Evolutionary conservation across 305 asterid species (phyloP), one percentile per base, ranked within the genome.

Genomic region (Ajuga reptans): DNA sequence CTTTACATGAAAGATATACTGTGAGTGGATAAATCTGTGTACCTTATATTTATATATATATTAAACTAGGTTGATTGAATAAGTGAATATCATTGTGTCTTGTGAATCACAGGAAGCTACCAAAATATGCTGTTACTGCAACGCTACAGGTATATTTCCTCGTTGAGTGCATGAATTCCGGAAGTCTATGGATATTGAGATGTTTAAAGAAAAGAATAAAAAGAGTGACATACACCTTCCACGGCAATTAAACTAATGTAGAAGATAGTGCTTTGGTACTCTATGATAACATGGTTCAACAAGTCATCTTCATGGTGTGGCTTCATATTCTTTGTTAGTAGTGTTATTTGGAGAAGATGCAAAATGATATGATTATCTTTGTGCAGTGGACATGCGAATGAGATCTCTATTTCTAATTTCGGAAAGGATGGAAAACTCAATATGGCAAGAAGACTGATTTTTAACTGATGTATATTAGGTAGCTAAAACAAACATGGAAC

Each of bases 131-230:
- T 0, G 78, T 89, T 75, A 72, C 87, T 12, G 96, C 95, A 51
- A 89, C 96, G 31, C 82, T 85, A 82, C 96, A 89, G 96, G 96
- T 85, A 75, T 66, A 10, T 6, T 61, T 45, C 60, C 3, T 18
- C 18, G 10, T 31, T 46, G 6, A 61, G 9, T 14, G n/a, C 4
- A 42, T 42, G 14, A n/a, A 4, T 59, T 59, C 33, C 10, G 2
- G 10, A 18, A 52, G 34, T 60, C 51, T 9, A 18, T 11, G 59
- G 50, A 31, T 5, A 8, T 10, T 21, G 34, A 21, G 12, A 21
- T 66, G 49, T 29, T 6, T 64, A 37, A 50, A 16, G 37, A 7
- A 6, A 36, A 62, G 5, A 50, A 18, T 4, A 16, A 9, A 11
- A 3, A 3, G 12, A 29, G 17, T 16, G 50, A 31, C 24, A 7